Evolutionary conservation across 2,329 filamentous ascomycete genomes (phyloP), one percentile per base, ranked within the genome.

Genomic region (Fonsecaea pugnacius): DNA sequence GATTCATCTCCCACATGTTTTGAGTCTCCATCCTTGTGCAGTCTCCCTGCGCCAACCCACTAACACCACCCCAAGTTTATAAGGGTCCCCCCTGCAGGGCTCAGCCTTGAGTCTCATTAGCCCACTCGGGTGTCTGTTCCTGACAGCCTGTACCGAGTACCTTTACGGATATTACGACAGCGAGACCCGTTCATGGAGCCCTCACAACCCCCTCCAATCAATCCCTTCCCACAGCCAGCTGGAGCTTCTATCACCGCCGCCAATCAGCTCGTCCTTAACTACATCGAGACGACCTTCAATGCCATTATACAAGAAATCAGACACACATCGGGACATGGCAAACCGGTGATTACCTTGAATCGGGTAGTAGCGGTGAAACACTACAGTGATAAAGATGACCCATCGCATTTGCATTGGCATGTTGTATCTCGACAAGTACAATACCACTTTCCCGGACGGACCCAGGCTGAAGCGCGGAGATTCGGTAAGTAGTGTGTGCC

Each of bases 371-470:
- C 69, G 7, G 67, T 80, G 60, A 75, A 75, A 40, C 65, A 70
- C 1, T 58, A 65, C 32, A 75, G 67, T 56, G 63, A 63, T 27
- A 18, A 58, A 14, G 24, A 35, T 65, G 73, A 30, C 72, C 73
- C 4, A 66, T 77, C 1, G 72, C 78, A 64, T 56, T 66, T 50
- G 38, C 48, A 62, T 43, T 66, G 63, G 51, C 63, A 69, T 12
- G 38, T 67, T 36, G 18, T 66, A 53, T 61, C 65, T 9, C 65
- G 70, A 10, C 52, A 66, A 36, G 69, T 73, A 4, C 77, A 72
- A n/a, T 80, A 80, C 62, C 79, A 73, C 24, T 88, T 85, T 73
- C 86, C 86, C 12, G 86, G 85, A 14, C 82, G 76, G 63, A 83
- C 77, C 57, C 75, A 76, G 3, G 78, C 82, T 61, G 86, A 88